Conservation (phyloP, 1,284 basidiomycete genomes). For the Erythrobasidium hasegawianum region DNA sequence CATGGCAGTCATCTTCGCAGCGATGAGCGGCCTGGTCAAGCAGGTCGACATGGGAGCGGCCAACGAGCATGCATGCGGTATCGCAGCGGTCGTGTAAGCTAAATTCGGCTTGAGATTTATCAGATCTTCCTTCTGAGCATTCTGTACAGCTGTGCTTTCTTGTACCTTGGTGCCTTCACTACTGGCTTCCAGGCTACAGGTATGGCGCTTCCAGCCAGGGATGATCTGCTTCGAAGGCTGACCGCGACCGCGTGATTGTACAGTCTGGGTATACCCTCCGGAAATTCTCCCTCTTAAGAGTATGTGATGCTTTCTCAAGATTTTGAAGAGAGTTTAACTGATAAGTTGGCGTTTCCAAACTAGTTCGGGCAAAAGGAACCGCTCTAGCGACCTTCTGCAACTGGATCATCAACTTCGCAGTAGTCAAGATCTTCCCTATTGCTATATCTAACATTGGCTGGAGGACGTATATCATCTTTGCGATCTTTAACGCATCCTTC, state of each 20-base stretch:
- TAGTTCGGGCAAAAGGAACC: conserved; percentile 43
- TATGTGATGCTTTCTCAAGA: no score
- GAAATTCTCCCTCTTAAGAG: conserved; percentile 47
- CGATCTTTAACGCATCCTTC: conserved; percentile 36
- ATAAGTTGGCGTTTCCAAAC: no score
- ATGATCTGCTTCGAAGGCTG: no score
- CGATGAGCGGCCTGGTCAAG: conserved; percentile 45
- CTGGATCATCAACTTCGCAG: conserved; percentile 46
- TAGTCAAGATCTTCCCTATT: conserved; percentile 40
- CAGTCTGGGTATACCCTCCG: conserved; percentile 48
- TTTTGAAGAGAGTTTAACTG: no score
- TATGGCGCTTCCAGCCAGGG: no score
- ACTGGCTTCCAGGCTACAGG: conserved; percentile 47
- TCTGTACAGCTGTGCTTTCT: no score
- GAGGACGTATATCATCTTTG: conserved; percentile 46
- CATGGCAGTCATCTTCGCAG: conserved; percentile 46
- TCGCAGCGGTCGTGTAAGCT: conserved; percentile 41
- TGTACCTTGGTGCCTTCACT: conserved; percentile 49
- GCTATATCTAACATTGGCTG: conserved; percentile 44
- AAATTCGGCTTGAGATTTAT: no score
- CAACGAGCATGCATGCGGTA: conserved; percentile 37
- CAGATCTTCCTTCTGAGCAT: no score
- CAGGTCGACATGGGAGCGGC: conserved; percentile 42
- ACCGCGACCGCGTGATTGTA: no score
- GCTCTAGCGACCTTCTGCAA: conserved; percentile 47